Conservation (phyloP, 441 rosid species). For the Erodium trifolium region DNA sequence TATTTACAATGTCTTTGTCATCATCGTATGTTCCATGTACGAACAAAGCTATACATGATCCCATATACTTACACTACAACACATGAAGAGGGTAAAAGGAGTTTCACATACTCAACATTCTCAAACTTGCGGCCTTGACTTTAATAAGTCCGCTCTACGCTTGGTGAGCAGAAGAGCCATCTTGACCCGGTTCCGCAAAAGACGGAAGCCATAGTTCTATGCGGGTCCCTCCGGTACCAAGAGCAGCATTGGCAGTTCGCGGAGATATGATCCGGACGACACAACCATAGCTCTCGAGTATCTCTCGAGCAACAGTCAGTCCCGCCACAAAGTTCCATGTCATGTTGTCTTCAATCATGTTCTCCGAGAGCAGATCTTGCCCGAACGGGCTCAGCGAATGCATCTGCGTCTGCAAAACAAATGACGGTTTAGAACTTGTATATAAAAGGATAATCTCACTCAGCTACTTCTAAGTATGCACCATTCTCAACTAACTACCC, state of each 20-base stretch:
- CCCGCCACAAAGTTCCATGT: conserved; percentile 94
- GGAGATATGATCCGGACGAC: conserved; percentile 79
- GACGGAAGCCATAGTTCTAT: conserved; percentile 81
- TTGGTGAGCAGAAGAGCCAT: conserved; percentile 18
- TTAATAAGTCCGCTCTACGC: conserved; percentile 15
- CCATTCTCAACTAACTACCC: too few species aligned
- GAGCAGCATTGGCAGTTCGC: conserved; percentile 42
- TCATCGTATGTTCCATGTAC: too few species aligned
- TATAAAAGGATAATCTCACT: too few species aligned
- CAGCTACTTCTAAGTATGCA: too few species aligned
- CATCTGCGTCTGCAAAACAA: conserved; percentile 64
- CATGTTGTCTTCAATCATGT: conserved; percentile 92
- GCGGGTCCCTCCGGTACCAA: conserved; percentile 79
- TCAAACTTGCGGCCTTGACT: too few species aligned
- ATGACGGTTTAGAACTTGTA: too few species aligned
- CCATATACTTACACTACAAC: neutral
- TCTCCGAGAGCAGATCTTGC: conserved; percentile 50
- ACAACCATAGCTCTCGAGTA: conserved; percentile 80
- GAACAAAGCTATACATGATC: neutral
- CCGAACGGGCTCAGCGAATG: conserved; percentile 77
- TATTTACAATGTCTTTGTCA: too few species aligned
- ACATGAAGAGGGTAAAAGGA: neutral
- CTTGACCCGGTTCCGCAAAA: conserved; percentile 33
- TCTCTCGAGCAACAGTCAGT: conserved; percentile 75
- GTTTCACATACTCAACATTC: too few species aligned